These are phyloP conservation scores for Coniella vitis DNA, from an alignment of 2,329 filamentous ascomycete genomes.

Conservation along the genomic window DNA sequence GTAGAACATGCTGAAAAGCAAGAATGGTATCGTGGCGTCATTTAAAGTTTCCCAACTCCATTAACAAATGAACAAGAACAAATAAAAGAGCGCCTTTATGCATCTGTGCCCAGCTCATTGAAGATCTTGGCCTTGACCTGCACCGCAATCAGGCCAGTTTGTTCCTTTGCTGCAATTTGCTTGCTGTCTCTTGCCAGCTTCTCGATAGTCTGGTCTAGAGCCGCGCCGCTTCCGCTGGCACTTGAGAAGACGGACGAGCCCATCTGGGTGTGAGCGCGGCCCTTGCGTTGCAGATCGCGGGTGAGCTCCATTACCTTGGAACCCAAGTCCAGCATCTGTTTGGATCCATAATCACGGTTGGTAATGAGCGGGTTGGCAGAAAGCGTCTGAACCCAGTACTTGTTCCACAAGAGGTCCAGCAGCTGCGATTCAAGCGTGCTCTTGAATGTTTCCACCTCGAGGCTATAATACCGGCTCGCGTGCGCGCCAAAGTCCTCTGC, in stretches of 20 bases:
- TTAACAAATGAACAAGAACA: not conserved
- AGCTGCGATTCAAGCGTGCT: conserved; percentile 82
- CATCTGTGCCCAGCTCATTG: conserved; percentile 30
- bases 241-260: conserved; percentile 18
- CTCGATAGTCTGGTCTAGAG: conserved; percentile 43
- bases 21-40: conserved; percentile 1
- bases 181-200: conserved; percentile 57
- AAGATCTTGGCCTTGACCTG: conserved; percentile 61
- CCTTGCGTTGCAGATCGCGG: conserved; percentile 26
- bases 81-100: not conserved
- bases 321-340: conserved; percentile 83
- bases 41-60: not conserved
- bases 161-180: conserved; percentile 55
- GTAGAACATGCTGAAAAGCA: not conserved
- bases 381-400: conserved; percentile 97
- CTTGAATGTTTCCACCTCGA: conserved; percentile 93
- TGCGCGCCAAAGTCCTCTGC: conserved; percentile 95
- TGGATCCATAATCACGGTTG: conserved; percentile 87
- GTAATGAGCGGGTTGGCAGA: conserved; percentile 85
- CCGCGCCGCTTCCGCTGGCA: conserved; percentile 18
- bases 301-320: conserved; percentile 70
- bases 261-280: conserved; percentile 21
- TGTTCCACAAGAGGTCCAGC: conserved; percentile 90
- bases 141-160: conserved; percentile 53
- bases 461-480: conserved; percentile 79